Evolutionary conservation across 805 yeast genomes (phyloP).

Genomic region (Starmerella potacharoeniae): DNA sequence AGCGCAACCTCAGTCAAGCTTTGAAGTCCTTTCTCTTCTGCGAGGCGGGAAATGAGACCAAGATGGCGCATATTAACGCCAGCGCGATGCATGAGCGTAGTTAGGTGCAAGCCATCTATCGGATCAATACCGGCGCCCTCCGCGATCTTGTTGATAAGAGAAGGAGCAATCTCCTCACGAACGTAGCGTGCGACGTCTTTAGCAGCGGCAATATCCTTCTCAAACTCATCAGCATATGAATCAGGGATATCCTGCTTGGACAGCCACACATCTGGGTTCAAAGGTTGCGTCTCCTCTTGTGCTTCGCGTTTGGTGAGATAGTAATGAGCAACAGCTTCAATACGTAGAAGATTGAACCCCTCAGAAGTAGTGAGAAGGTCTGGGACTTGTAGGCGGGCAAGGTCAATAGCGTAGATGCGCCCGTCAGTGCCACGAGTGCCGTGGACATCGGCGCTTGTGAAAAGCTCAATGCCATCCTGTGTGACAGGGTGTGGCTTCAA

Average conservation of each 20-base stretch:
- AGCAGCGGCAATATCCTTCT: conserved; percentile 51
- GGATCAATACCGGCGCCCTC: conserved; percentile 45
- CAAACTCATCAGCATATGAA: conserved; percentile 26
- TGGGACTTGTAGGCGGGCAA: conserved; percentile 72
- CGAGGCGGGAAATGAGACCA: conserved; percentile 44
- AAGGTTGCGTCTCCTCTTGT: conserved; percentile 33
- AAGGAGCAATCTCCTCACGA: conserved; percentile 47
- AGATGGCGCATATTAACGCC: conserved; percentile 88
- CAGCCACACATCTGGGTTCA: conserved; percentile 72
- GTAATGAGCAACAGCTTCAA: conserved; percentile 60
- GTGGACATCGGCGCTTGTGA: conserved; percentile 67
- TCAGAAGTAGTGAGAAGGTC: conserved; percentile 64
- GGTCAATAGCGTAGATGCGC: conserved; percentile 71
- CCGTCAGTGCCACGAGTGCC: conserved; percentile 81
- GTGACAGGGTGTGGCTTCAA: conserved; percentile 56
- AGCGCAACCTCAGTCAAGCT: conserved; percentile 40
- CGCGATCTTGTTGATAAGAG: conserved; percentile 45
- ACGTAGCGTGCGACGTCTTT: conserved; percentile 60
- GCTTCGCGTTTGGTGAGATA: conserved; percentile 26
- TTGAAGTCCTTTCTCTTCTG: conserved; percentile 30
- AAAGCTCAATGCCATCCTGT: conserved; percentile 37
- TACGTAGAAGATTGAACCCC: conserved; percentile 58
- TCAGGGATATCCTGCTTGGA: conserved; percentile 32
- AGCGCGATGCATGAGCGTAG: conserved; percentile 53
- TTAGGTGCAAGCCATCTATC: conserved; percentile 68